phyloP scores from a whole-genome alignment of 305 asterid genomes.

The Solanum hybrid region DNA sequence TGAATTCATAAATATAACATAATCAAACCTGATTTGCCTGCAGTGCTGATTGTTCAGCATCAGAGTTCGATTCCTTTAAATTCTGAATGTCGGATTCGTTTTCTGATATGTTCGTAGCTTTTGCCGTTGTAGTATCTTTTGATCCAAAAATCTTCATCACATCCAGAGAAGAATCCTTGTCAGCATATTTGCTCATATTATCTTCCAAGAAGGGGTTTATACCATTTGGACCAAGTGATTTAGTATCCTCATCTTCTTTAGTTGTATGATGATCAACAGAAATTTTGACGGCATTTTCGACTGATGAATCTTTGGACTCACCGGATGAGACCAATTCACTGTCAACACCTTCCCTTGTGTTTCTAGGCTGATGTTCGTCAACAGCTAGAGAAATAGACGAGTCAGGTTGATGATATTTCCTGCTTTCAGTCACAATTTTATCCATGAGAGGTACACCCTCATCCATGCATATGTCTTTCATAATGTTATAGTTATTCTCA shows the following conservation, averaged over 20 bases:
- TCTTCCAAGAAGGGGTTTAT: slow-evolving; percentile 18
- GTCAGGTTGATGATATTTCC: not conserved
- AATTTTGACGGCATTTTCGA: not conserved
- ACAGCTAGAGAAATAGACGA: not conserved
- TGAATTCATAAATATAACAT: not conserved
- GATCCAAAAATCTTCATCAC: slow-evolving; percentile 20
- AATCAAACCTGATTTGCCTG: slow-evolving; percentile 43
- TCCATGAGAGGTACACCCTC: not conserved
- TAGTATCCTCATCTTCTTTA: slow-evolving; percentile 11
- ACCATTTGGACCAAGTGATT: slow-evolving; percentile 16
- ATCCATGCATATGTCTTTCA: slow-evolving; percentile 29
- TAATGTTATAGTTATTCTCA: slow-evolving; percentile 10
- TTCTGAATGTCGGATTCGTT: slow-evolving; percentile 35
- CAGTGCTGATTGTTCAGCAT: slow-evolving; percentile 15
- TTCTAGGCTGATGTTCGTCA: not conserved
- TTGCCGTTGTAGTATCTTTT: not conserved
- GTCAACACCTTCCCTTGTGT: not conserved
- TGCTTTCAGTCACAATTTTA: slow-evolving; percentile 5
- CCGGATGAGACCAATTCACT: not conserved
- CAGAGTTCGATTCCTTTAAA: slow-evolving; percentile 36
- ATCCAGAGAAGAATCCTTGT: slow-evolving; percentile 14
- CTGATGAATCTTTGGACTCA: not conserved
- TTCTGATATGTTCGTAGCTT: slow-evolving; percentile 13
- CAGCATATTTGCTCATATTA: slow-evolving; percentile 11
- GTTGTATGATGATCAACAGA: slow-evolving; percentile 9